A percentile compares a stretch with the other conserved stretches of the same genome.
These are phyloP conservation scores for Suillus subaureus DNA, from an alignment of 768 basidiomycete species.

Conservation along the genomic window DNA sequence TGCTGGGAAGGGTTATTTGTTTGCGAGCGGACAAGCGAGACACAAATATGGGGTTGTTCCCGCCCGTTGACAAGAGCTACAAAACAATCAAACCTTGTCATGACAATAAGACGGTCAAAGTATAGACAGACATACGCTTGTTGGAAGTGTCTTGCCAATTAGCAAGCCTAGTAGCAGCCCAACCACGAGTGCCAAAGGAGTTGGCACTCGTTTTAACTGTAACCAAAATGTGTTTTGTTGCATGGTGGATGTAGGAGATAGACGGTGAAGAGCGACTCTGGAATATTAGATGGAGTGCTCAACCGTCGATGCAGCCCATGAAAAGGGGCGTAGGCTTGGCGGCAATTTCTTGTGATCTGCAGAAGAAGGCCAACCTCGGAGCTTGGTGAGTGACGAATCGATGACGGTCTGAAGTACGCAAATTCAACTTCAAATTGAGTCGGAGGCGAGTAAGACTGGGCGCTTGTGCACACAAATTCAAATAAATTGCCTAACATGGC, in stretches of 20 bases:
- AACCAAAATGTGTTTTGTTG: conserved; percentile 27
- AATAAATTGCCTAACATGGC: conserved; percentile 4
- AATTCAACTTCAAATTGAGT: conserved; percentile 2
- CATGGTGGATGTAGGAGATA: conserved; percentile 21
- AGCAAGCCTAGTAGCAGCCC: conserved; percentile 66
- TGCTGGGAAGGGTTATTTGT: conserved; percentile 72
- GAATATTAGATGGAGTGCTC: neutral
- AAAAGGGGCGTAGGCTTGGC: conserved; percentile 4
- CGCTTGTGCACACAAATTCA: conserved; percentile 5
- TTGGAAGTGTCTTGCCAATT: conserved; percentile 51
- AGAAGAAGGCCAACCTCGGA: neutral
- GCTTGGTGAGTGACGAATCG: neutral
- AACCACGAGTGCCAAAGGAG: conserved; percentile 56
- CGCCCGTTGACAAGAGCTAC: conserved; percentile 53
- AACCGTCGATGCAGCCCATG: neutral
- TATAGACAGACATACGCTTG: conserved; percentile 26
- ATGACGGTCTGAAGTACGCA: conserved; percentile 1
- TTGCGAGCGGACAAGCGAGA: conserved; percentile 58
- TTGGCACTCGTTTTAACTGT: conserved; percentile 50
- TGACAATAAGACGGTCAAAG: neutral
- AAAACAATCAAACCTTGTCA: conserved; percentile 19
- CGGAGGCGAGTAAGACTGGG: conserved; percentile 1
- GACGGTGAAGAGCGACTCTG: neutral
- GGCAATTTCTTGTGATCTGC: neutral
- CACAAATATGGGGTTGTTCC: conserved; percentile 49